These are phyloP conservation scores for Solanum piurae DNA, from an alignment of 257 asterid genomes.

Conservation along the genomic window DNA sequence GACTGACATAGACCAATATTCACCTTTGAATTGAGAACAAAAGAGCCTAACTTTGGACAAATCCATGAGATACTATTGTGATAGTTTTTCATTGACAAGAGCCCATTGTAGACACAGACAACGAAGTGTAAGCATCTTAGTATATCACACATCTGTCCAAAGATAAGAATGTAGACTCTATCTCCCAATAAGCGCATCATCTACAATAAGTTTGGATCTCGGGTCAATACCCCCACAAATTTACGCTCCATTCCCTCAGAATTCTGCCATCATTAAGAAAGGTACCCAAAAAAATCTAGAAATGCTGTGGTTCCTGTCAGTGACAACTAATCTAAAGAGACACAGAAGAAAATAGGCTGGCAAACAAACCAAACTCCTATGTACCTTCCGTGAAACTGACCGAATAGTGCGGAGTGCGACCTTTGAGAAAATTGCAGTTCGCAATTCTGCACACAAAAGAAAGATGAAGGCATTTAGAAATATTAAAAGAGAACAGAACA, in stretches of 20 bases:
- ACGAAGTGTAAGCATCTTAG: not conserved
- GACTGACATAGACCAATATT: not conserved
- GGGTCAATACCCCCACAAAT: not conserved
- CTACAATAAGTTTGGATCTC: not conserved
- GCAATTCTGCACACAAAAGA: conserved; percentile 43
- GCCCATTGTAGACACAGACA: not conserved
- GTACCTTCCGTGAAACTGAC: conserved; percentile 85
- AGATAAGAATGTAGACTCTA: not conserved
- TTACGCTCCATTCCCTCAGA: not conserved
- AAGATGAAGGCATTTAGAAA: conserved; percentile 5
- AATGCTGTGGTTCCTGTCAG: not conserved
- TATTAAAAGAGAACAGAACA: not conserved
- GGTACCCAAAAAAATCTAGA: not conserved
- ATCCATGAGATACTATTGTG: not conserved
- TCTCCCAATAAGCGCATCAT: not conserved
- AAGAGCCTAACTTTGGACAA: not conserved
- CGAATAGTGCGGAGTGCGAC: conserved; percentile 91
- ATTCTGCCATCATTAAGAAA: not conserved
- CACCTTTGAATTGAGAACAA: not conserved
- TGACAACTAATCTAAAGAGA: not conserved
- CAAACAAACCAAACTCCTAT: not conserved
- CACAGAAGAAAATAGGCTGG: not conserved
- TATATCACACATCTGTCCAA: not conserved
- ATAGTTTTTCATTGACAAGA: not conserved
- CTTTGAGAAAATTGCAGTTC: conserved; percentile 94